phyloP scores from a whole-genome alignment of 2,329 filamentous ascomycete species.

The Ophiostoma quercus region DNA sequence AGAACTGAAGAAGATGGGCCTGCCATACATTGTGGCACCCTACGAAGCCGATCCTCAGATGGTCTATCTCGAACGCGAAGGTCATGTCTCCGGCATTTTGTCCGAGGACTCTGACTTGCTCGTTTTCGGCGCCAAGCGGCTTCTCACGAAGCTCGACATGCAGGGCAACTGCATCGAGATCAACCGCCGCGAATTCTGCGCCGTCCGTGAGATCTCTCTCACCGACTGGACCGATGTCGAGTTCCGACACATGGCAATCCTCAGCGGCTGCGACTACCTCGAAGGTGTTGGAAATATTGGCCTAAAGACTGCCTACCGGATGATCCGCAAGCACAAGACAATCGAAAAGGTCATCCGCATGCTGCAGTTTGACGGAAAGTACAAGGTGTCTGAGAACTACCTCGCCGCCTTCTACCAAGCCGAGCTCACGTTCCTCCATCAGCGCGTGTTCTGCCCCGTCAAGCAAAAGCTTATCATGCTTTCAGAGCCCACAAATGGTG shows the following conservation, averaged over 20 bases:
- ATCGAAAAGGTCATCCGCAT: slow-evolving; percentile 76
- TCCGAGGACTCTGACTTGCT: slow-evolving; percentile 95
- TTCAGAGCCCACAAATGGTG: slow-evolving; percentile 57
- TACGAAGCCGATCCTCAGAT: slow-evolving; percentile 98
- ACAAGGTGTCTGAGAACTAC: slow-evolving; percentile 74
- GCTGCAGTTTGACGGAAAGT: slow-evolving; percentile 84
- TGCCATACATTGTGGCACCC: slow-evolving; percentile 88
- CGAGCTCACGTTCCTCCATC: slow-evolving; percentile 87
- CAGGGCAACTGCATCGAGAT: slow-evolving; percentile 92
- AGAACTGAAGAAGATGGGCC: slow-evolving; percentile 71
- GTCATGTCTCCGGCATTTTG: slow-evolving; percentile 78
- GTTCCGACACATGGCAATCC: slow-evolving; percentile 91
- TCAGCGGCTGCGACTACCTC: slow-evolving; percentile 97
- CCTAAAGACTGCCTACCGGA: slow-evolving; percentile 85
- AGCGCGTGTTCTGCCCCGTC: slow-evolving; percentile 85
- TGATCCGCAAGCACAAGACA: slow-evolving; percentile 84
- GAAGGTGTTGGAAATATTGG: slow-evolving; percentile 78
- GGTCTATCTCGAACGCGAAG: slow-evolving; percentile 83
- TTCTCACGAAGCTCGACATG: slow-evolving; percentile 90
- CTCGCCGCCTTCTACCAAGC: slow-evolving; percentile 76
- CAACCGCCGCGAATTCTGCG: slow-evolving; percentile 80
- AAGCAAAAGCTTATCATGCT: slow-evolving; percentile 68
- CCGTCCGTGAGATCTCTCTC: slow-evolving; percentile 80
- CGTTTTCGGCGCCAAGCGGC: slow-evolving; percentile 85
- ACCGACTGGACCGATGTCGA: slow-evolving; percentile 88